Conservation (phyloP, 2,329 filamentous ascomycete species). For the Cladosporium sp. region DNA sequence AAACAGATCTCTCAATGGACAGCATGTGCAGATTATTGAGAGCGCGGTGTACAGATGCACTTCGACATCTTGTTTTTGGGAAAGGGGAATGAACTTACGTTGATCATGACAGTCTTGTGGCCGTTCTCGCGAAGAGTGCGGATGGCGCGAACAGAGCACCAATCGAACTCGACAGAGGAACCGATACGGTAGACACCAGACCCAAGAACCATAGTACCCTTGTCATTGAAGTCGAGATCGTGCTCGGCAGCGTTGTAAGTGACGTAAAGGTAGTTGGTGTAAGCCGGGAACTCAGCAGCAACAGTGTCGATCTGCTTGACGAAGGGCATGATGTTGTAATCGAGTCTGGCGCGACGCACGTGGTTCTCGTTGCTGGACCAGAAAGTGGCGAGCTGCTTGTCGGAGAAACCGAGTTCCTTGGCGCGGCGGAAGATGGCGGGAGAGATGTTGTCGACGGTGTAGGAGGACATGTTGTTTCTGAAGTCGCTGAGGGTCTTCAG, state of each 20-base stretch:
- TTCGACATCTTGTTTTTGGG: too few species aligned
- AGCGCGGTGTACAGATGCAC: too few species aligned
- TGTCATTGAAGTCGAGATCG: constrained; percentile 82
- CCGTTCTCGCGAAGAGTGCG: constrained; percentile 81
- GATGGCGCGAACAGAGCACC: constrained; percentile 95
- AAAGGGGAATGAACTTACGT: constrained; percentile 39
- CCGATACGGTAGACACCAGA: constrained; percentile 97
- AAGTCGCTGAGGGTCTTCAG: constrained; percentile 92
- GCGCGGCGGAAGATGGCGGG: constrained; percentile 71
- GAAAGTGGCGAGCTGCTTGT: constrained; percentile 91
- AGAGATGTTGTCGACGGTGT: constrained; percentile 65
- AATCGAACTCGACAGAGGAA: constrained; percentile 97
- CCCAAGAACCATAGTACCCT: constrained; percentile 93
- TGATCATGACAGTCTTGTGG: constrained; percentile 95
- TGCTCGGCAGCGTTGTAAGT: constrained; percentile 91
- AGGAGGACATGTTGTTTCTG: constrained; percentile 71
- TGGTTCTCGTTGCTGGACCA: constrained; percentile 93
- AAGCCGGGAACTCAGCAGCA: constrained; percentile 91
- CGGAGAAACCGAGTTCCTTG: constrained; percentile 92
- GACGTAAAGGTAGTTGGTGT: constrained; percentile 93
- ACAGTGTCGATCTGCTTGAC: constrained; percentile 99
- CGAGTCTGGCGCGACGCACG: constrained; percentile 79
- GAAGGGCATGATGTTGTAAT: constrained; percentile 80
- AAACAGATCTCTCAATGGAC: too few species aligned
- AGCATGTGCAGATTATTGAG: too few species aligned